Base-by-base conservation (phyloP, 371 early-diverging fungal species). In the Mucor racemosus region DNA sequence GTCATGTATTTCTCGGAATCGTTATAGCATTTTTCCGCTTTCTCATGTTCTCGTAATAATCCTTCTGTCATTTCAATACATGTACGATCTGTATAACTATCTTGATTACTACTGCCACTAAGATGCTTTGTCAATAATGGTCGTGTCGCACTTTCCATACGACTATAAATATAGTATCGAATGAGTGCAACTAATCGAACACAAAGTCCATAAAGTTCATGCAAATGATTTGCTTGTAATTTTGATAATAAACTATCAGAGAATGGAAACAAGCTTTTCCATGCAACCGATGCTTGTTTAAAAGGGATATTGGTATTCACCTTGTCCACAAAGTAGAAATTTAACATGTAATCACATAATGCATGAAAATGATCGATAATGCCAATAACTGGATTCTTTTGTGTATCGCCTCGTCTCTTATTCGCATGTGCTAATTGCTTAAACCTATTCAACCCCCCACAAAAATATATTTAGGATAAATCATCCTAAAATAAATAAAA, bases 241-340 rank as follows among this genome's bases (percentile, higher is more conserved):
- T 73, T 60, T 13, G 60, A 56, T 10, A 76, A 26, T 3, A 78
- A 42, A 1, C 63, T 67, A 14, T 74, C 72, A 7, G 66, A 39
- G 31, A 78, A 76, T 15, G 78, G 78, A 19, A 72, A 68, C 3
- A 80, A 26, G 1, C 76, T 69, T 21, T 73, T 75, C 81, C 81
- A 80, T 1, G 64, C 48, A 0, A 36, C 33, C 35, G 57, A 57
- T 4, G 41, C 64, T 41, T 62, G 58, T 26, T 58, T 67, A 46
- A 53, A 66, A 41, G 46, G 33, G 21, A 42, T 58, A 1, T 55
- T 55, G 1, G 41, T 41, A 38, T 48, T 68, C 35, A 56, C 64
- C 58, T 55, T 69, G 60, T 71, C 71, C 3, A 54, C 26, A 54
- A 74, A 80, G 39, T 74, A 73, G 40, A 76, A 80, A 26, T 67